Evolutionary conservation across 768 basidiomycete species (phyloP).

Genomic region (Mycena pura): DNA sequence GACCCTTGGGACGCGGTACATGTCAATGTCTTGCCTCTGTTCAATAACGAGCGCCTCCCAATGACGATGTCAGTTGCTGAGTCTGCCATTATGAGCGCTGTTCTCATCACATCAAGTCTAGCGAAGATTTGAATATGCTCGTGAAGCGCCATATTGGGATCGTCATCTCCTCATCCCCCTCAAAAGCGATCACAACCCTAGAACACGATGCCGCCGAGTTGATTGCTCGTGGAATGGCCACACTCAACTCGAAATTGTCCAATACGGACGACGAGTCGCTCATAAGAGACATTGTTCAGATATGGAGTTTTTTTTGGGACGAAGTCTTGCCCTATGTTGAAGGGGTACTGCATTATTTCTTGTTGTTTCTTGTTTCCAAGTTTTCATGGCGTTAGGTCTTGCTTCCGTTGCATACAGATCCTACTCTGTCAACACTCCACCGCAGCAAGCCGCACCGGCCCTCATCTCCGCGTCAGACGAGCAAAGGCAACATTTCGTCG

Average conservation of each 20-base stretch:
- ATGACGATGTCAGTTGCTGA: slow-evolving; percentile 72
- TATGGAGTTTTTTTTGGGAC: slow-evolving; percentile 95
- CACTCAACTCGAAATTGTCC: slow-evolving; percentile 83
- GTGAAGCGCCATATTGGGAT: slow-evolving; percentile 81
- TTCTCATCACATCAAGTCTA: slow-evolving; percentile 35
- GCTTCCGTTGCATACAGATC: slow-evolving; percentile 45
- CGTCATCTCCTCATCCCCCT: slow-evolving; percentile 74
- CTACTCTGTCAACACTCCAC: slow-evolving; percentile 71
- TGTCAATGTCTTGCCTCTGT: slow-evolving; percentile 87
- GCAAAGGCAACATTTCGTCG: slow-evolving; percentile 50
- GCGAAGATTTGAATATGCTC: slow-evolving; percentile 87
- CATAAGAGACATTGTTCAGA: slow-evolving; percentile 78
- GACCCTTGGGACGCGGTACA: slow-evolving; percentile 89
- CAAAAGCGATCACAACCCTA: slow-evolving; percentile 74
- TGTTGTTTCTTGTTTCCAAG: neutral
- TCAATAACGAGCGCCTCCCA: slow-evolving; percentile 88
- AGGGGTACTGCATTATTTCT: slow-evolving; percentile 60
- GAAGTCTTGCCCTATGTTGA: slow-evolving; percentile 87
- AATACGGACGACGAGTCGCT: slow-evolving; percentile 82
- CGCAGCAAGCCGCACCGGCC: slow-evolving; percentile 65
- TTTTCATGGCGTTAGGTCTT: slow-evolving; percentile 36
- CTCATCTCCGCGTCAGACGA: slow-evolving; percentile 56
- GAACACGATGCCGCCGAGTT: slow-evolving; percentile 84
- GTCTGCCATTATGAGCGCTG: neutral
- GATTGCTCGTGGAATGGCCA: slow-evolving; percentile 89